phyloP scores from a whole-genome alignment of 2,329 filamentous ascomycete species.

The Cytospora piceicola region DNA sequence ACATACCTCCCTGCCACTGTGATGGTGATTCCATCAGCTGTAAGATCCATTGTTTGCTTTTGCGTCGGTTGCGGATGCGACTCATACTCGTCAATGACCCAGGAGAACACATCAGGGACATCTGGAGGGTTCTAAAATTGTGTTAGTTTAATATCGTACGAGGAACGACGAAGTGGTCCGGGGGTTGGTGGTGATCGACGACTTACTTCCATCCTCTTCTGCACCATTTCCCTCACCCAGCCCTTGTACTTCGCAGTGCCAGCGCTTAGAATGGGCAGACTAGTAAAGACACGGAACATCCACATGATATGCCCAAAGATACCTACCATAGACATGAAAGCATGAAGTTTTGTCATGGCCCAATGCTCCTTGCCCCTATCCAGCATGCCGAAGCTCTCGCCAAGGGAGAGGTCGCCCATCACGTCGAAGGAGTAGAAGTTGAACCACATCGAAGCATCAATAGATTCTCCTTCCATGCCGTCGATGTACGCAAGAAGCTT shows the following conservation, averaged over 20 bases:
- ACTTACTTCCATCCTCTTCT: conserved; percentile 24
- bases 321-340: conserved; percentile 24
- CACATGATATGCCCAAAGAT: conserved; percentile 21
- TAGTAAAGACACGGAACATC: conserved; percentile 3
- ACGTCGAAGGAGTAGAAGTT: conserved; percentile 38
- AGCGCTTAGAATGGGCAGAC: conserved; percentile 10
- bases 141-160: background rate
- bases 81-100: conserved; percentile 24
- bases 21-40: conserved; percentile 16
- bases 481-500: conserved; percentile 36
- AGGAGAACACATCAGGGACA: conserved; percentile 21
- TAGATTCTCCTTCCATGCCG: conserved; percentile 30
- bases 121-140: conserved; percentile 17
- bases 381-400: conserved; percentile 25
- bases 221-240: conserved; percentile 17
- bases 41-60: conserved; percentile 15
- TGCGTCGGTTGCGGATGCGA: conserved; percentile 10
- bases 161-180: background rate
- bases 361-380: conserved; percentile 19
- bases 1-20: conserved; percentile 24
- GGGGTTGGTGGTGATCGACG: background rate
- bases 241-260: conserved; percentile 18
- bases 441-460: conserved; percentile 41
- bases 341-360: conserved; percentile 15
- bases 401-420: conserved; percentile 26